Evolutionary conservation across 495 filamentous ascomycete species (phyloP), one percentile per base, ranked within the genome.

Genomic region (Xylaria palmicola): DNA sequence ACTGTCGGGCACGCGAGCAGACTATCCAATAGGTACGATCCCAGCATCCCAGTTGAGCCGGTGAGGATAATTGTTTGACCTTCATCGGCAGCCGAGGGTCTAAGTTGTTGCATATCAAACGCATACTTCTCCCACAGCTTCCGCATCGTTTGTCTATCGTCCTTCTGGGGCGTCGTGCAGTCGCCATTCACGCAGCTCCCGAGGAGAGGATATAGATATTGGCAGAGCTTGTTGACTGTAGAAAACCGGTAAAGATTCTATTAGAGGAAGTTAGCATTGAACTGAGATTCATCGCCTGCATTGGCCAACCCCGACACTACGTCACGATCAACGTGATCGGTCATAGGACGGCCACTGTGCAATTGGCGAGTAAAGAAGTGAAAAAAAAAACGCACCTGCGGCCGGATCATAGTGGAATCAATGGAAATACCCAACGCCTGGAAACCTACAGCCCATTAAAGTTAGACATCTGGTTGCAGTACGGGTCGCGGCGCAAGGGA

Each of bases 11-110:
- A 15, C 3, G 22, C 17, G 1, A 51, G 17, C 29, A 20, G 17
- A 12, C 17, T 3, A 26, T 77, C 71, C 6, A 86, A 66, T 41
- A 86, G 62, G 63, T 84, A 81, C 6, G 73, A 77, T 6, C 84
- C 83, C 4, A 87, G 65, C 1, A 71, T 69, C n/a, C 83, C 83
- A 0, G 83, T 85, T 0, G 79, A 77, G 20, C 83, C 83, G 1
- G 81, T 86, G 19, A 86, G 70, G 17, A 85, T 58, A 32, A 83
- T 66, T 0, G 74, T 65, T 53, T 73, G 72, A 39, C 49, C 56
- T n/a, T 67, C 57, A 22, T 71, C 63, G 13, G 50, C 50, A 8
- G 74, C 63, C 0, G 65, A 13, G 2, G 66, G 63, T 47, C 65
- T 1, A 62, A n/a, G n/a, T 2, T 32, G 4, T 3, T 15, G 15